A percentile compares a stretch with the other conserved stretches of the same genome.
phyloP scores from a whole-genome alignment of 83 land plant genomes.

The Larix sibirica region DNA sequence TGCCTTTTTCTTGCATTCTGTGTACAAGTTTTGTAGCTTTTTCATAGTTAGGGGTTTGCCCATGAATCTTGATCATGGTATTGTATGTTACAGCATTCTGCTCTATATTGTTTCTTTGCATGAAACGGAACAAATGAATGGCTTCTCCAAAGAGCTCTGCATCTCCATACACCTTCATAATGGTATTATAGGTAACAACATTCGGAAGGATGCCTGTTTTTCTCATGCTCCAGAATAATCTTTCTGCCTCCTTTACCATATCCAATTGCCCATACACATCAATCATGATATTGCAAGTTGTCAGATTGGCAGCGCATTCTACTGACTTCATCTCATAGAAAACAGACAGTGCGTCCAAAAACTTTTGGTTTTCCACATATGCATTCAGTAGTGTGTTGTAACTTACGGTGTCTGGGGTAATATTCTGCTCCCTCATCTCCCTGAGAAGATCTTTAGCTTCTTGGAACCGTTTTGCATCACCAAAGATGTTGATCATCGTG shows the following conservation, averaged over 20 bases:
- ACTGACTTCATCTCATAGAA: constrained; percentile 80
- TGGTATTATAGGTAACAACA: constrained; percentile 90
- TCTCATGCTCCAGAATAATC: constrained; percentile 85
- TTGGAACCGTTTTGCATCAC: constrained; percentile 73
- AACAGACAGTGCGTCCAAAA: constrained; percentile 65
- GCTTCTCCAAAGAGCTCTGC: constrained; percentile 85
- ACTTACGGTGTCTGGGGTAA: constrained; percentile 79
- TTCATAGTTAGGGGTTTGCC: constrained; percentile 73
- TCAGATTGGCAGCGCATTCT: constrained; percentile 60
- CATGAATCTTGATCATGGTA: constrained; percentile 83
- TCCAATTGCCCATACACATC: constrained; percentile 91
- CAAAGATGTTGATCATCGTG: constrained; percentile 67
- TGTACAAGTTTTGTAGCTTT: constrained; percentile 72
- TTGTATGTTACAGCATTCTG: constrained; percentile 94
- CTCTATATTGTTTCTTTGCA: constrained; percentile 70
- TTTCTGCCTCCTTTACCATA: constrained; percentile 87
- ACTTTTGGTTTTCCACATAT: constrained; percentile 61
- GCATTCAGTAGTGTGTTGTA: constrained; percentile 75
- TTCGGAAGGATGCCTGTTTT: constrained; percentile 56
- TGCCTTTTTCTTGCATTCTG: constrained; percentile 77
- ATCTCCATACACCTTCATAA: constrained; percentile 89
- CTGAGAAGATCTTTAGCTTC: constrained; percentile 65
- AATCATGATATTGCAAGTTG: constrained; percentile 91
- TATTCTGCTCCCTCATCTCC: constrained; percentile 62
- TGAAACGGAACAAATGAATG: constrained; percentile 71